phyloP scores from a whole-genome alignment of 805 yeast species.

The Kurtzmaniella fragi region DNA sequence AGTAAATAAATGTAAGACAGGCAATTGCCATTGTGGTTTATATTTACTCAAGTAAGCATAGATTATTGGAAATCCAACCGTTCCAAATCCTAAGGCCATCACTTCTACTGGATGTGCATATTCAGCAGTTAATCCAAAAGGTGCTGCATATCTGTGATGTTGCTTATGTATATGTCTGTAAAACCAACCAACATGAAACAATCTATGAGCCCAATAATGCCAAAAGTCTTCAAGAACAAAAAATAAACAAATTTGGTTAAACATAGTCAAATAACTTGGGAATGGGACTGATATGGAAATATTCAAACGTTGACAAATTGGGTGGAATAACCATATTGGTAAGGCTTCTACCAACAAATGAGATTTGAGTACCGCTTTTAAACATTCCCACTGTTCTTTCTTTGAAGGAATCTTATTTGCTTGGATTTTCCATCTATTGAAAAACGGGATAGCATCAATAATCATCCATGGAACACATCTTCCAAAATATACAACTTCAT shows the following conservation, averaged over 20 bases:
- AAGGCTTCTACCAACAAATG: constrained; percentile 92
- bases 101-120: constrained; percentile 97
- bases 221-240: constrained; percentile 88
- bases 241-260: constrained; percentile 65
- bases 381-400: constrained; percentile 89
- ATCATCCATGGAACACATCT: constrained; percentile 91
- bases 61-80: constrained; percentile 90
- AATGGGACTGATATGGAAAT: constrained; percentile 79
- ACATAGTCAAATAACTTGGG: constrained; percentile 59
- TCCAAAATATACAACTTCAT: constrained; percentile 87
- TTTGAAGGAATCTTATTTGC: constrained; percentile 74
- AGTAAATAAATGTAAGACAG: constrained; percentile 77
- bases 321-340: constrained; percentile 97
- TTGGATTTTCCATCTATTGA: constrained; percentile 85
- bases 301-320: constrained; percentile 77
- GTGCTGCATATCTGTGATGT: constrained; percentile 97
- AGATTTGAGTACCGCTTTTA: constrained; percentile 74
- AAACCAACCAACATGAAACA: constrained; percentile 81
- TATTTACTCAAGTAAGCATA: constrained; percentile 72
- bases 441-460: constrained; percentile 79
- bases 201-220: constrained; percentile 96
- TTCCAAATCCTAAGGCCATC: constrained; percentile 85
- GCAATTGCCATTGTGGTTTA: constrained; percentile 14
- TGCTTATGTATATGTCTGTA: constrained; percentile 94
- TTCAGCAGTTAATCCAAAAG: constrained; percentile 95